Percentiles rank a stretch among this genome's conserved stretches.
phyloP scores from a whole-genome alignment of 1,139 yeast genomes.

The Suhomyces bolitotheri region DNA sequence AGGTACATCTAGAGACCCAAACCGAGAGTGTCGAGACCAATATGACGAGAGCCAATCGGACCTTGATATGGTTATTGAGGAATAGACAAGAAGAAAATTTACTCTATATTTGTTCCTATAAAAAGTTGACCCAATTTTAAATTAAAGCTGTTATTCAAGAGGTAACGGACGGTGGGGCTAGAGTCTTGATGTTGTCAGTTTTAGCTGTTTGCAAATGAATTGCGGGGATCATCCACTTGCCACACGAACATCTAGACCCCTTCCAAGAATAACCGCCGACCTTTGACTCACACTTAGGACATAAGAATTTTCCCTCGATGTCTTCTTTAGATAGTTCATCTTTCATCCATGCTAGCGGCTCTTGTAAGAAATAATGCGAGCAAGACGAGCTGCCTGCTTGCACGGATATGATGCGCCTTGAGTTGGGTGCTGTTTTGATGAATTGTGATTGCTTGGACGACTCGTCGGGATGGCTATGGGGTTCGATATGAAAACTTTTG shows the following conservation, averaged over 20 bases:
- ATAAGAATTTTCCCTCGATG: slow-evolving; percentile 79
- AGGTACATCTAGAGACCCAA: slow-evolving; percentile 10
- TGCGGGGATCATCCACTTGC: slow-evolving; percentile 95
- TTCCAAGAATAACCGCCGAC: slow-evolving; percentile 94
- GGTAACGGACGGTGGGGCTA: not conserved
- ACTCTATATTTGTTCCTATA: no score
- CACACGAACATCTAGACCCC: slow-evolving; percentile 93
- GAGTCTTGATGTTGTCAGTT: slow-evolving; percentile 59
- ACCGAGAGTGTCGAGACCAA: slow-evolving; percentile 15
- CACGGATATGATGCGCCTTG: slow-evolving; percentile 53
- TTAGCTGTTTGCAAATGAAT: slow-evolving; percentile 78
- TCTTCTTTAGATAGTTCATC: slow-evolving; percentile 66
- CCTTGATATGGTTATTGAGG: slow-evolving; percentile 54
- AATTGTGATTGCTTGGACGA: slow-evolving; percentile 64
- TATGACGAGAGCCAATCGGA: slow-evolving; percentile 35
- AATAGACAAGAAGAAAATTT: no score
- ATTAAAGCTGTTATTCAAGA: not conserved
- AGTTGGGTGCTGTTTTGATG: slow-evolving; percentile 59
- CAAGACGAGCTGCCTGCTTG: slow-evolving; percentile 61
- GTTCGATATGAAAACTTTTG: slow-evolving; percentile 47
- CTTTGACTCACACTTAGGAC: slow-evolving; percentile 83
- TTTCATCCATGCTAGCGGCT: slow-evolving; percentile 92
- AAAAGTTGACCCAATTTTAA: no score
- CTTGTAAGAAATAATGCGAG: slow-evolving; percentile 77
- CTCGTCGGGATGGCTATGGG: slow-evolving; percentile 60